Conservation (phyloP, 2,329 filamentous ascomycete genomes). For the Ophiosphaerella korrae region DNA sequence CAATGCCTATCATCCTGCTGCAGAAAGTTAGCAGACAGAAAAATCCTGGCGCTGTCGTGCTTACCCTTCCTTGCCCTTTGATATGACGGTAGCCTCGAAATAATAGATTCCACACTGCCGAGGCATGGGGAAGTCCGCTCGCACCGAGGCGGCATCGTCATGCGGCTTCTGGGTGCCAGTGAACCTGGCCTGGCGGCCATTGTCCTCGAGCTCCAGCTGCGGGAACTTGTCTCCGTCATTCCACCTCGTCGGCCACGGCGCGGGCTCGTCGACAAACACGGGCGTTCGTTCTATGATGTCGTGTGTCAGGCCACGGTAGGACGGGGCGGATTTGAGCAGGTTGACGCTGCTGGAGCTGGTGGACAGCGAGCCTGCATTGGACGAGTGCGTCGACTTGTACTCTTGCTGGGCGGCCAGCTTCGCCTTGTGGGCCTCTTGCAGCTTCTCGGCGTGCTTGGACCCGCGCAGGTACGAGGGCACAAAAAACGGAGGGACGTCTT, state of each 20-base stretch:
- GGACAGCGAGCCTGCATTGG: constrained; percentile 55
- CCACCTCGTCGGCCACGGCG: constrained; percentile 83
- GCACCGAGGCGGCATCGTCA: constrained; percentile 80
- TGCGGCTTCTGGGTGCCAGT: constrained; percentile 60
- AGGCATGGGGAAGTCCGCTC: constrained; percentile 86
- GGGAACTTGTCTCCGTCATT: constrained; percentile 76
- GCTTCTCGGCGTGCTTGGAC: constrained; percentile 76
- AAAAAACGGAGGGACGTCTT: constrained; percentile 65
- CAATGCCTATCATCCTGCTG: constrained; percentile 59
- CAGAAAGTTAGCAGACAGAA: constrained; percentile 22
- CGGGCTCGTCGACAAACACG: constrained; percentile 61
- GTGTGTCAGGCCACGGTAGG: constrained; percentile 78
- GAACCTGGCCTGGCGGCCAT: constrained; percentile 74
- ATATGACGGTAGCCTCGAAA: constrained; percentile 74
- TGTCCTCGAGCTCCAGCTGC: constrained; percentile 73
- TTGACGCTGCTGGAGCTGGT: constrained; percentile 63
- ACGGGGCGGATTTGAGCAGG: constrained; percentile 65
- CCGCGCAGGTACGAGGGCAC: constrained; percentile 81
- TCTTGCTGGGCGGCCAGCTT: constrained; percentile 59
- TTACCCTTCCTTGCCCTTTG: constrained; percentile 71
- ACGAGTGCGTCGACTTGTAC: constrained; percentile 50
- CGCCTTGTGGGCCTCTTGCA: constrained; percentile 72
- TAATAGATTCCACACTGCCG: constrained; percentile 93
- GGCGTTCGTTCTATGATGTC: constrained; percentile 81
- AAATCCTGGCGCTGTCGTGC: constrained; percentile 27